These are phyloP conservation scores for Gossypium lobatum DNA, from an alignment of 441 rosid genomes.

Conservation along the genomic window DNA sequence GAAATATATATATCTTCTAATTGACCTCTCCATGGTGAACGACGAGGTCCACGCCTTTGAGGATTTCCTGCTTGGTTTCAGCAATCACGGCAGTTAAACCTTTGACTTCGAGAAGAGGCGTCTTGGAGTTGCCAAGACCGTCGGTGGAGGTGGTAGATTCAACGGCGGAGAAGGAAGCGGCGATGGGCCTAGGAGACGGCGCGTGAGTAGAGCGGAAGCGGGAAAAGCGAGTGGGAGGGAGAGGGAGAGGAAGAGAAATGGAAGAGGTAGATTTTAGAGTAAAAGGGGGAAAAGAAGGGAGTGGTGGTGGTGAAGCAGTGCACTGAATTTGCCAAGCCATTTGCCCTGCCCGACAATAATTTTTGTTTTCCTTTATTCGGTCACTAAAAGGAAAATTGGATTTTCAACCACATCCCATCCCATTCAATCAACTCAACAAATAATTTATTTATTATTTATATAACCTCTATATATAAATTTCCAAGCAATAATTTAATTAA, in stretches of 20 bases:
- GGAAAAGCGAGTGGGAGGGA: conserved; percentile 21
- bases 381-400: no score
- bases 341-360: neutral
- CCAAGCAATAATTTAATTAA: no score
- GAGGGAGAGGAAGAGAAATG: conserved; percentile 17
- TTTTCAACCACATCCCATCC: no score
- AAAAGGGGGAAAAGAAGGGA: conserved; percentile 18
- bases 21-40: conserved; percentile 81
- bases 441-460: no score
- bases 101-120: conserved; percentile 68
- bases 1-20: neutral
- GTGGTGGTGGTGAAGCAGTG: conserved; percentile 8
- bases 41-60: conserved; percentile 67
- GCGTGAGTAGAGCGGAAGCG: conserved; percentile 17
- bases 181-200: conserved; percentile 2
- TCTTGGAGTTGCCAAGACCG: conserved; percentile 23
- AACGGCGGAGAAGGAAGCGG: conserved; percentile 29
- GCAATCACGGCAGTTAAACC: conserved; percentile 72
- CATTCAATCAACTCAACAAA: no score
- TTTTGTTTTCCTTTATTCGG: neutral
- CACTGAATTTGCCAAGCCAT: neutral
- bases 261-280: conserved; percentile 19
- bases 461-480: no score
- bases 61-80: conserved; percentile 75
- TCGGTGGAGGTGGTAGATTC: conserved; percentile 22